Conservation (phyloP, 257 asterid genomes). For the Mitragyna speciosa region DNA sequence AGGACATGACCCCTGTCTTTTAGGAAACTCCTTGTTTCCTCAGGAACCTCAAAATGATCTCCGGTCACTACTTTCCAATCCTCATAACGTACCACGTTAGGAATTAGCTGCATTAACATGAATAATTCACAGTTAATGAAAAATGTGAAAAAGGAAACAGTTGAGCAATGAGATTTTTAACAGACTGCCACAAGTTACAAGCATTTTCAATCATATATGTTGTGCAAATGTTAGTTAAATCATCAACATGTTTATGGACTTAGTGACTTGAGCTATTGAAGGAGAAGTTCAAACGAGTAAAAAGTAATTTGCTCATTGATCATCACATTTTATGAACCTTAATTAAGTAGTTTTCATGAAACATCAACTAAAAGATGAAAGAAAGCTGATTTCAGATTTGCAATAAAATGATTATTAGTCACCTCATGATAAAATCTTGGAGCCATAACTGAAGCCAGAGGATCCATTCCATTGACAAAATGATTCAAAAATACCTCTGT, state of each 20-base stretch:
- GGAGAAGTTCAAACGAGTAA: neutral
- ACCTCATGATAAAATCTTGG: conserved; percentile 74
- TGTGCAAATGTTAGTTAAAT: neutral
- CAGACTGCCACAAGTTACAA: neutral
- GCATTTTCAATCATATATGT: neutral
- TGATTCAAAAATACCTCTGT: conserved; percentile 58
- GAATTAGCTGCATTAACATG: conserved; percentile 48
- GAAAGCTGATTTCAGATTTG: neutral
- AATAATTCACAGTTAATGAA: neutral
- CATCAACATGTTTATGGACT: neutral
- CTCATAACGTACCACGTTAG: conserved; percentile 54
- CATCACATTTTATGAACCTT: no score
- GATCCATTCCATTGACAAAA: conserved; percentile 54
- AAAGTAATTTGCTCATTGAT: no score
- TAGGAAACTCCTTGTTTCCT: conserved; percentile 32
- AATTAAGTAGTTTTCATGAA: no score
- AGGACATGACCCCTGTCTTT: conserved; percentile 56
- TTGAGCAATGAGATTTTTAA: neutral
- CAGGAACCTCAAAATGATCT: conserved; percentile 51
- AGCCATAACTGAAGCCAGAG: conserved; percentile 57
- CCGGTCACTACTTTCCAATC: conserved; percentile 69
- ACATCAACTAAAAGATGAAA: neutral
- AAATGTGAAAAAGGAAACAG: no score
- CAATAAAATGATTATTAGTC: neutral
- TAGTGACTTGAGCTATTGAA: neutral